phyloP scores from a whole-genome alignment of 768 basidiomycete species.

The Tephrocybe sp. region DNA sequence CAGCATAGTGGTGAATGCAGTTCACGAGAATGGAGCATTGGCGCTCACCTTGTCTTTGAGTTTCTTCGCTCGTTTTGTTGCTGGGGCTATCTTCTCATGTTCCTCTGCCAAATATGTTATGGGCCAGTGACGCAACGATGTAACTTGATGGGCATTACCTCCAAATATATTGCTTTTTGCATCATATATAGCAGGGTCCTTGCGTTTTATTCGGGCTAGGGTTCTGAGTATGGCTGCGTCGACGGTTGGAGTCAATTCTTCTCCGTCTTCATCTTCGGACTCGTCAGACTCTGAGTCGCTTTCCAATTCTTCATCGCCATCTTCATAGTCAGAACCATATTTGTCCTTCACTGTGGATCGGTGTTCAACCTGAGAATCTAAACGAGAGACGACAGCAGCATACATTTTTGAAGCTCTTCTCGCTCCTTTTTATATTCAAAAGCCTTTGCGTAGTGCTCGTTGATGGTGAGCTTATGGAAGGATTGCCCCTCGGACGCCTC shows the following conservation, averaged over 20 bases:
- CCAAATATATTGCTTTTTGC: conserved; percentile 70
- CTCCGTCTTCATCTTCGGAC: conserved; percentile 92
- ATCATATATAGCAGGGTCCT: conserved; percentile 86
- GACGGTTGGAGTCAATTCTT: conserved; percentile 89
- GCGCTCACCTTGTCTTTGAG: conserved; percentile 52
- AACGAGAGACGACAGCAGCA: conserved; percentile 26
- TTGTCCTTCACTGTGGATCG: conserved; percentile 75
- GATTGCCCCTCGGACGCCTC: conserved; percentile 44
- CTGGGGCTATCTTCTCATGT: conserved; percentile 45
- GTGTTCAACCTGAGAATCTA: neutral
- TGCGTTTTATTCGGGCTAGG: conserved; percentile 77
- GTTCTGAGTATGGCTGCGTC: conserved; percentile 95
- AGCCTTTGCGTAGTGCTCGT: conserved; percentile 79
- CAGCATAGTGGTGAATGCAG: neutral
- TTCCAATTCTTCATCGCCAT: conserved; percentile 46
- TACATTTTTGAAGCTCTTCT: conserved; percentile 80
- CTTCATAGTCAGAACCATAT: conserved; percentile 75
- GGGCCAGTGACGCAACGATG: neutral
- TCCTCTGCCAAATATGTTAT: conserved; percentile 58
- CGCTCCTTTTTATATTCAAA: conserved; percentile 82
- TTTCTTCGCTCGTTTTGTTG: conserved; percentile 22
- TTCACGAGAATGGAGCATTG: no score
- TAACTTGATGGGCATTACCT: conserved; percentile 43
- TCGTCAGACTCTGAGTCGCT: conserved; percentile 77
- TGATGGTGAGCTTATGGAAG: conserved; percentile 59